Base-by-base conservation (phyloP, 2,329 filamentous ascomycete genomes). In the Xylaria sp. region DNA sequence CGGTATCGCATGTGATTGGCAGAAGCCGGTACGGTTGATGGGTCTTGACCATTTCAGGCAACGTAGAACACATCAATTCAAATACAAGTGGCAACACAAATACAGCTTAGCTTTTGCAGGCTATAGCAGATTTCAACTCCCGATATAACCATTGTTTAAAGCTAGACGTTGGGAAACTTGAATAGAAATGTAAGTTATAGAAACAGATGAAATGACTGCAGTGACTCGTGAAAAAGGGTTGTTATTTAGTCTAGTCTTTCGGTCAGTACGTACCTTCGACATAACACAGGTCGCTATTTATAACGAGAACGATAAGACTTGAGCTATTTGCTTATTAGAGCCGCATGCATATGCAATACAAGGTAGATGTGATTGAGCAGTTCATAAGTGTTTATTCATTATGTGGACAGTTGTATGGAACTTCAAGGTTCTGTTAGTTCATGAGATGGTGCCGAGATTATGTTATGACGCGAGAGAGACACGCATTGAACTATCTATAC, bases 1-100 rank as follows among this genome's bases (percentile, higher is more conserved):
- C 71, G 71, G 71, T 37, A 73, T 63, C 37, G 53, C 40, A 44
- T 21, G 50, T 70, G 57, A 71, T 71, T 72, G 71, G 72, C 23
- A 23, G 5, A 29, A 62, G 40, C 25, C 5, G 40, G 16, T n/a
- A 25, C 32, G 29, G 8, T 21, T 10, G 27, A 32, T 50, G 42
- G 37, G 50, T 58, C 65, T 37, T 59, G 54, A 60, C 58, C 21
- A 29, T 23, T 50, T 53, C n/a, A n/a, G 55, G 55, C 37, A 44
- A 10, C 27, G 5, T 3, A 27, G 21, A 12, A 37, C 23, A 29
- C 37, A 44, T 58, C 37, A 58, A 29, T 23, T 58, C 23, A 44
- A 44, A 58, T 58, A 21, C 16, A 3, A 23, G 18, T 47, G 18
- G 13, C 42, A 40, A 13, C 3, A 40, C 42, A 44, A 44, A n/a